Evolutionary conservation across 495 filamentous ascomycete species (phyloP), one percentile per base, ranked within the genome.

Genomic region (Alectoria sarmentosa): DNA sequence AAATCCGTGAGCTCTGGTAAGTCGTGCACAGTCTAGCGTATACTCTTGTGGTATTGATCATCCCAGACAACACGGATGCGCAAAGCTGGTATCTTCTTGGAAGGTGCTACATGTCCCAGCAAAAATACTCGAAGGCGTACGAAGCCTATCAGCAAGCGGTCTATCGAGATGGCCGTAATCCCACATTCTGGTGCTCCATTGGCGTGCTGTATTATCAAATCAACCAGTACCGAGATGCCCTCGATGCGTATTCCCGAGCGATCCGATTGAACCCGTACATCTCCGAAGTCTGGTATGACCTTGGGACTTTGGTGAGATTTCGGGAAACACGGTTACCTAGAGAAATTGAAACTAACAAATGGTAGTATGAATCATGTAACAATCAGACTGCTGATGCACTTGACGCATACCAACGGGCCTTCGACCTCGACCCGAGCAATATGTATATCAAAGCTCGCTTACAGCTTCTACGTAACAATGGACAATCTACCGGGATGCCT

Each of bases 141-240:
- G 94, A 98, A 75, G 95, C 94, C 15, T 99, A 99, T 72, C 94
- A 99, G 73, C 94, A 99, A 77, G 94, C 94, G 5, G 94, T 99
- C 57, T 99, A 99, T 73, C 91, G 94, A 61, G 94, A 99, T 73
- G 95, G 95, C 30, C 87, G 94, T 69, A 99, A 99, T 70, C 95
- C 94, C 34, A 99, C 94, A 17, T 99, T 99, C 80, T 99, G 94
- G 94, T 98, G 95, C 79, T 99, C 94, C 30, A 99, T 99, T 73
- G 94, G 94, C 73, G 94, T 99, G 23, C 84, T 99, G 44, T 99
- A 99, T 73, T 99, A 98, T 78, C 94, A 99, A 77, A 99, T 99
- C 79, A 99, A 99, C 74, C 94, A 99, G 80, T 99, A 99, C 75
- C 87, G 94, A 59, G 94, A 99, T 80, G 94, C 94, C 23, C 84